Base-by-base conservation (phyloP, 2,329 filamentous ascomycete genomes). In the Colletotrichum ledebouriae region DNA sequence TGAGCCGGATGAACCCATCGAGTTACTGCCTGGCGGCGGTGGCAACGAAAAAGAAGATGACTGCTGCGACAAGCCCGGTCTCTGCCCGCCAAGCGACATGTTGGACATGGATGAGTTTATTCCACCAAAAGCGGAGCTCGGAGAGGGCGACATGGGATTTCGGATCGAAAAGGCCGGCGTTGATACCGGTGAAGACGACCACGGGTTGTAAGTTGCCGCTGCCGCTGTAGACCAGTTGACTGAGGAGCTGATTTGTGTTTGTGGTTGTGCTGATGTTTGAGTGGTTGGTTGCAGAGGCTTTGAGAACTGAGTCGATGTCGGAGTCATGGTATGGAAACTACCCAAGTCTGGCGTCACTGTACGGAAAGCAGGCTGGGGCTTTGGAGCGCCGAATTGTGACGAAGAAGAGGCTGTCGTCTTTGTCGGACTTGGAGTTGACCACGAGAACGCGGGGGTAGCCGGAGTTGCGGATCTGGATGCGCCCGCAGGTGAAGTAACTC, bases 251-350 rank as follows among this genome's bases (percentile, higher is more conserved):
- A 76, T 70, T 22, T 62, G 63, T 12, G 53, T 50, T 17, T 73
- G 69, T 25, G 65, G 73, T 37, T 49, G 69, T 13, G 71, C 74
- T 10, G 71, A 68, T 50, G 68, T 71, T 22, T 69, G 55, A 46
- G 58, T 71, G 50, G 75, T 71, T 57, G 86, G 85, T 62, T 86
- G 86, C 34, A 89, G 76, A 0, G 89, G 88, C 69, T 90, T 84
- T 2, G 88, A 90, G 74, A 85, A 90, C 75, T 91, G 89, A 1
- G 89, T 90, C 13, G 85, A 81, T 3, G 86, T 84, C 0, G 89
- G 89, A 1, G 84, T 83, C 69, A 91, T 81, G 17, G 86, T 74
- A 55, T 85, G 82, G 71, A 90, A 88, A 15, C 82, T 79, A 17
- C 79, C 80, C 0, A 90, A 80, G 69, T 90, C 88, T 0, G 88